A percentile compares a stretch with the other conserved stretches of the same genome.
Evolutionary conservation across 768 basidiomycete species (phyloP).

Genomic region (Leccinum arenicola): DNA sequence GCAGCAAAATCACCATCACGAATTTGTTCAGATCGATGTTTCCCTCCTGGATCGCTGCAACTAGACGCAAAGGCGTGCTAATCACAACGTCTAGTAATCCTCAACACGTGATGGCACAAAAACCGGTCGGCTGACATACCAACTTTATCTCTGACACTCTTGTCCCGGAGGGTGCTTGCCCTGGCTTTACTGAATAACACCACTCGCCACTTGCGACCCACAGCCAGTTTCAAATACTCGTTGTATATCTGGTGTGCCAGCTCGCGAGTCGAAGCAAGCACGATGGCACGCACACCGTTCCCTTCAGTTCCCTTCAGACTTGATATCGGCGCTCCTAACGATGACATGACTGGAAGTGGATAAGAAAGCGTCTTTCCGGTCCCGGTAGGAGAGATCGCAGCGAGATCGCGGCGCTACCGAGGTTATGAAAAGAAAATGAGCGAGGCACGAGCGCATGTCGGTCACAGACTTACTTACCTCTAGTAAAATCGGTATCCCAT

Average conservation of each 20-base stretch:
- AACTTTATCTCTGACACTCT: slow-evolving; percentile 69
- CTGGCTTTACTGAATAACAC: slow-evolving; percentile 88
- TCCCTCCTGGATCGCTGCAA: slow-evolving; percentile 74
- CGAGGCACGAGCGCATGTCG: neutral
- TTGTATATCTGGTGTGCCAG: slow-evolving; percentile 95
- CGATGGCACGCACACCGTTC: slow-evolving; percentile 68
- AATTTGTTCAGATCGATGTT: slow-evolving; percentile 71
- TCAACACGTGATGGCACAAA: neutral
- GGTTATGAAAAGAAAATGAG: neutral
- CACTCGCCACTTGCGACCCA: slow-evolving; percentile 80
- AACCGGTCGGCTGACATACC: slow-evolving; percentile 40
- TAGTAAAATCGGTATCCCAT: slow-evolving; percentile 76
- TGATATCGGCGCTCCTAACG: slow-evolving; percentile 53
- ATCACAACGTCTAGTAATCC: slow-evolving; percentile 73
- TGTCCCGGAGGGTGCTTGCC: slow-evolving; percentile 73
- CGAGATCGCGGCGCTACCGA: slow-evolving; percentile 72
- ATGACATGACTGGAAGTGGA: slow-evolving; percentile 74
- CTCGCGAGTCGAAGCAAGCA: slow-evolving; percentile 92
- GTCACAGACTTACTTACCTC: slow-evolving; percentile 47
- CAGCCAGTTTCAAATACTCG: slow-evolving; percentile 79
- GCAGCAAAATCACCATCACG: slow-evolving; percentile 24
- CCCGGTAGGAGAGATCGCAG: slow-evolving; percentile 95
- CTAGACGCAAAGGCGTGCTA: slow-evolving; percentile 87
- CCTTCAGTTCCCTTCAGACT: slow-evolving; percentile 45
- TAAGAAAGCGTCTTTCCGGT: slow-evolving; percentile 97